phyloP scores from a whole-genome alignment of 179 eudicot genomes.

The Vitellaria paradoxa region DNA sequence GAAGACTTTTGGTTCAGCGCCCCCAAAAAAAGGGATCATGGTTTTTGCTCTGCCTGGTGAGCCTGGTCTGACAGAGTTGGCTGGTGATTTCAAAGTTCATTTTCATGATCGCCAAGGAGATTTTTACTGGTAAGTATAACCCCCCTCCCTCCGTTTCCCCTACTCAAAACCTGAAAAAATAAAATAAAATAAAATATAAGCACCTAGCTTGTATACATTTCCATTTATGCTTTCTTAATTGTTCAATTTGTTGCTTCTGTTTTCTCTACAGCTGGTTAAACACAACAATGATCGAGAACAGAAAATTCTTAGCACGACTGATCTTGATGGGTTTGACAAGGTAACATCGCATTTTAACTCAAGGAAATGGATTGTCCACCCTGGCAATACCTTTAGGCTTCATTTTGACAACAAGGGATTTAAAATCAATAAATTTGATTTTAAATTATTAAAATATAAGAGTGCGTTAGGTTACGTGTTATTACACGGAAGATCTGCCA shows the following conservation, averaged over 20 bases:
- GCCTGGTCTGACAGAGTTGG: slow-evolving; percentile 84
- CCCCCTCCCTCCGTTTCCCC: background rate
- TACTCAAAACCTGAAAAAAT: background rate
- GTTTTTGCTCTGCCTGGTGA: slow-evolving; percentile 98
- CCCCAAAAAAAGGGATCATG: slow-evolving; percentile 92
- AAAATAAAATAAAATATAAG: background rate
- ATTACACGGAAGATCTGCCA: no score
- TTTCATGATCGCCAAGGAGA: slow-evolving; percentile 98
- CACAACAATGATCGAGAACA: slow-evolving; percentile 80
- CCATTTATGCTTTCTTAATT: slow-evolving; percentile 3
- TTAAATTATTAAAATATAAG: no score
- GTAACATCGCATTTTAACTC: slow-evolving; percentile 31
- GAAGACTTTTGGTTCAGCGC: slow-evolving; percentile 97
- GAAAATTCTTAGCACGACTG: slow-evolving; percentile 61
- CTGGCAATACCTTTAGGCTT: background rate
- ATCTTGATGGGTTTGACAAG: slow-evolving; percentile 95
- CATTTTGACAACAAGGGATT: no score
- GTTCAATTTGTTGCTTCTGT: background rate
- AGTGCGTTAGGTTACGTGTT: no score
- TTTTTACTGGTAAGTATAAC: slow-evolving; percentile 74
- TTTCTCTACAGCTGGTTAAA: slow-evolving; percentile 70
- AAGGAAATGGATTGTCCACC: background rate
- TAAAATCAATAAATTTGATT: no score
- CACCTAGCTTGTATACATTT: background rate
- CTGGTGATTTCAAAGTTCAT: slow-evolving; percentile 87